Base-by-base conservation (phyloP, 768 basidiomycete species). In the Podaxis mareebaensis region DNA sequence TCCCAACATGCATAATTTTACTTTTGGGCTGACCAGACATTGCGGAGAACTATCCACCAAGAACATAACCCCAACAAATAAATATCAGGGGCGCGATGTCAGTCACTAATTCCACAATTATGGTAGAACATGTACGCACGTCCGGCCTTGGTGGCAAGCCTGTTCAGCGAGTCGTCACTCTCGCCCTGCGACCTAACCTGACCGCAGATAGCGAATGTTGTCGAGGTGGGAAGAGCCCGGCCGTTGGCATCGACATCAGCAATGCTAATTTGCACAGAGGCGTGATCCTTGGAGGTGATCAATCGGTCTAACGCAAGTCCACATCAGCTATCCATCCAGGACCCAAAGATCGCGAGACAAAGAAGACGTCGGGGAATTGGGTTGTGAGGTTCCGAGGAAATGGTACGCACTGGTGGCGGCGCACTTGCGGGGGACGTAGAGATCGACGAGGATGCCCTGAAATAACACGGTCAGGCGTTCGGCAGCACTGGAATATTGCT, bases 371-470 rank as follows among this genome's bases (percentile, higher is more conserved):
- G 49, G 22, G 12, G 46, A 38, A 33, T 51, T 53, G 44, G 53
- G 26, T 13, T 26, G 22, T 53, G 15, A 28, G 17, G 28, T 53
- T 28, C 12, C 26, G 40, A 59, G 28, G 46, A 33, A 36, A 42
- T 38, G 64, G 64, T 64, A 87, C 93, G 75, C 74, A 97, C 95
- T 96, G 71, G 95, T 96, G 60, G 96, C 95, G 75, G 95, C 88
- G 78, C 97, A 99, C 81, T 99, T 99, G 86, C 97, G 93, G 79
- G 97, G 97, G 75, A 99, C 96, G 83, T 99, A 99, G 80, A 99
- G 95, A 85, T 99, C 97, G 75, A 99, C 97, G 78, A 99, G 96
- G 76, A 93, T 84, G 81, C 97, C 96, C 93, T 97, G 66, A 44
- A 22, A 68, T 62, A 40, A 42, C 49, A 58, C 4, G 17, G 54